Conservation (phyloP, 768 basidiomycete species). For the Suillus fuscotomentosus region DNA sequence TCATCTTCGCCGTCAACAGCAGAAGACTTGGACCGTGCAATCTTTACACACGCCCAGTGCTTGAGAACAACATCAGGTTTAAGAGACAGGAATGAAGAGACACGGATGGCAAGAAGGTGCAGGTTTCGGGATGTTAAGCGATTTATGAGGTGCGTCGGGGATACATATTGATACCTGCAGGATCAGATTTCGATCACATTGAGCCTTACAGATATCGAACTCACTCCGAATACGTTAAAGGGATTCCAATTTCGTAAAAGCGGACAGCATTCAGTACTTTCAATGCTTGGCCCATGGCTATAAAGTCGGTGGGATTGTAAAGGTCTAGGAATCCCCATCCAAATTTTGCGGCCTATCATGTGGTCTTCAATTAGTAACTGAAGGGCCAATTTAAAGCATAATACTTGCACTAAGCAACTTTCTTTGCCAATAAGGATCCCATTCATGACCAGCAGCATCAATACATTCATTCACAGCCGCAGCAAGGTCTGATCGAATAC, state of each 20-base stretch:
- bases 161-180: conserved; percentile 74
- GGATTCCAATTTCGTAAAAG: conserved; percentile 89
- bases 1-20: conserved; percentile 68
- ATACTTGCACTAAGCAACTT: conserved; percentile 71
- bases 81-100: conserved; percentile 80
- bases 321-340: conserved; percentile 92
- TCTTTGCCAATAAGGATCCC: conserved; percentile 89
- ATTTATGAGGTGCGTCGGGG: conserved; percentile 76
- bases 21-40: conserved; percentile 65
- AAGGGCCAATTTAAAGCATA: not conserved
- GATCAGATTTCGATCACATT: conserved; percentile 5
- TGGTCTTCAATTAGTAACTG: not conserved
- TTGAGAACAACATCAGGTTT: conserved; percentile 86
- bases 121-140: conserved; percentile 85
- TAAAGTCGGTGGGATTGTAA: conserved; percentile 89
- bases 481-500: conserved; percentile 82
- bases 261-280: conserved; percentile 94
- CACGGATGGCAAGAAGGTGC: conserved; percentile 88
- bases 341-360: conserved; percentile 86
- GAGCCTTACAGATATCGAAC: conserved; percentile 25
- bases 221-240: conserved; percentile 88
- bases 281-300: conserved; percentile 87
- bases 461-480: conserved; percentile 89
- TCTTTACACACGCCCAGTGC: conserved; percentile 96
- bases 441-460: conserved; percentile 90